A percentile compares a stretch with the other conserved stretches of the same genome.
Evolutionary conservation across 1,284 basidiomycete species (phyloP).

Genomic region (Exsudoporus floridanus): DNA sequence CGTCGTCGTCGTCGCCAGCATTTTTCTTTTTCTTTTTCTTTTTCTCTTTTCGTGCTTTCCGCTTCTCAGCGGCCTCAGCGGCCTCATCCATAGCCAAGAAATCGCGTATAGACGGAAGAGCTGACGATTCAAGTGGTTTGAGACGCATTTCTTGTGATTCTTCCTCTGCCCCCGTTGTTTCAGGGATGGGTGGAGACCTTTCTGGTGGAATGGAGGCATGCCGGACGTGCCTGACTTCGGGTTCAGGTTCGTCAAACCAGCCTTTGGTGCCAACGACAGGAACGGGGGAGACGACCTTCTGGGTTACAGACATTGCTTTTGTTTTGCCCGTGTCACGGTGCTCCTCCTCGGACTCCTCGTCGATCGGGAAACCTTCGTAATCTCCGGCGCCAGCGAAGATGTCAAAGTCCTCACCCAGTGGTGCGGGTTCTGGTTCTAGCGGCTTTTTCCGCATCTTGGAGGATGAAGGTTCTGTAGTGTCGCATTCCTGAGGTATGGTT

Average conservation of each 20-base stretch:
- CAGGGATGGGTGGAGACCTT: conserved; percentile 15
- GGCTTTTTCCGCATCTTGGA: conserved; percentile 1
- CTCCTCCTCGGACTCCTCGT: conserved; percentile 47
- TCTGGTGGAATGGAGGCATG: conserved; percentile 13
- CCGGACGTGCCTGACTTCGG: conserved; percentile 4
- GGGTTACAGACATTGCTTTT: not conserved
- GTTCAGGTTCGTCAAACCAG: conserved; percentile 28
- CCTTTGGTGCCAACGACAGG: conserved; percentile 3
- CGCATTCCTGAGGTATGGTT: not conserved
- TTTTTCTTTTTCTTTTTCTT: conserved; percentile 57
- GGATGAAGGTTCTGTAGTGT: not conserved
- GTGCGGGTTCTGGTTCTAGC: conserved; percentile 11
- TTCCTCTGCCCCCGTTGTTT: conserved; percentile 40
- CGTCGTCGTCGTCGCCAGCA: conserved; percentile 28
- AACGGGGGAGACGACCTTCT: not conserved
- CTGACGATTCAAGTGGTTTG: conserved; percentile 68
- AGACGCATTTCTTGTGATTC: conserved; percentile 54
- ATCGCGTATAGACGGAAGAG: conserved; percentile 76
- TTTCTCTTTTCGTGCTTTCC: conserved; percentile 72
- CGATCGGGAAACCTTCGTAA: conserved; percentile 69
- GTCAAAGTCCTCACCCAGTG: conserved; percentile 55
- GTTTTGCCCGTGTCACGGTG: conserved; percentile 1
- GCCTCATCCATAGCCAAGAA: conserved; percentile 75
- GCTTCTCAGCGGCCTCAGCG: conserved; percentile 60
- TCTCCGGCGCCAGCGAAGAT: conserved; percentile 88